phyloP scores from a whole-genome alignment of 2,329 filamentous ascomycete species.

The Simplicillium aogashimaense region DNA sequence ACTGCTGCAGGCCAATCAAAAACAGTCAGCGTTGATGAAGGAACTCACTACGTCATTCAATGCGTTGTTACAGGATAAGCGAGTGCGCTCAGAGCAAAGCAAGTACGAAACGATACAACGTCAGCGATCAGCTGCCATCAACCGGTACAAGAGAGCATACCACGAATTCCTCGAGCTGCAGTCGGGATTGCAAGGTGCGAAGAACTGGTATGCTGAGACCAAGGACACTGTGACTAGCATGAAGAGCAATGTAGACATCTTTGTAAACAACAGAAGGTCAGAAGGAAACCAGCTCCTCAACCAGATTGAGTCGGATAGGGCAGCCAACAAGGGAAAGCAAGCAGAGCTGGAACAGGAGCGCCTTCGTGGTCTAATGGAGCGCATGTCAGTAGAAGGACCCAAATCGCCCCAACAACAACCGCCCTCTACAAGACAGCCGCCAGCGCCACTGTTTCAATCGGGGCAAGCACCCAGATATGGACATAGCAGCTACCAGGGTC shows the following conservation, averaged over 20 bases:
- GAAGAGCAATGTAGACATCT: conserved; percentile 91
- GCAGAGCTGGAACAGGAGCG: conserved; percentile 84
- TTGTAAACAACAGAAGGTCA: conserved; percentile 86
- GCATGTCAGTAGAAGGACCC: conserved; percentile 75
- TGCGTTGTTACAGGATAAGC: conserved; percentile 81
- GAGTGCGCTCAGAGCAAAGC: conserved; percentile 85
- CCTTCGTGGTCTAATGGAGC: conserved; percentile 83
- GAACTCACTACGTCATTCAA: conserved; percentile 85
- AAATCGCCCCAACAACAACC: conserved; percentile 21
- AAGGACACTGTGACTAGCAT: conserved; percentile 85
- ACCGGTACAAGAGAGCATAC: conserved; percentile 82
- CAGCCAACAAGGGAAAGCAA: conserved; percentile 44
- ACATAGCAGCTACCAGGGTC: conserved; percentile 39
- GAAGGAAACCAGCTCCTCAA: conserved; percentile 85
- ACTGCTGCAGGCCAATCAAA: conserved; percentile 87
- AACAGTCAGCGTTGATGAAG: conserved; percentile 89
- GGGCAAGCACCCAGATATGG: conserved; percentile 38
- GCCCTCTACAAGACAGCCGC: conserved; percentile 15
- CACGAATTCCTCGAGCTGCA: conserved; percentile 87
- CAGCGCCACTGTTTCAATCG: conserved; percentile 41
- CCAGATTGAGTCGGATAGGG: conserved; percentile 75
- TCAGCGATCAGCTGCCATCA: conserved; percentile 70
- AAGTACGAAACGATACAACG: conserved; percentile 86
- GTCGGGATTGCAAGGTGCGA: conserved; percentile 76
- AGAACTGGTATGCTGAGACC: conserved; percentile 94